A percentile compares a stretch with the other conserved stretches of the same genome.
Evolutionary conservation across 2,329 filamentous ascomycete species (phyloP).

Genomic region (Phoma sp.): DNA sequence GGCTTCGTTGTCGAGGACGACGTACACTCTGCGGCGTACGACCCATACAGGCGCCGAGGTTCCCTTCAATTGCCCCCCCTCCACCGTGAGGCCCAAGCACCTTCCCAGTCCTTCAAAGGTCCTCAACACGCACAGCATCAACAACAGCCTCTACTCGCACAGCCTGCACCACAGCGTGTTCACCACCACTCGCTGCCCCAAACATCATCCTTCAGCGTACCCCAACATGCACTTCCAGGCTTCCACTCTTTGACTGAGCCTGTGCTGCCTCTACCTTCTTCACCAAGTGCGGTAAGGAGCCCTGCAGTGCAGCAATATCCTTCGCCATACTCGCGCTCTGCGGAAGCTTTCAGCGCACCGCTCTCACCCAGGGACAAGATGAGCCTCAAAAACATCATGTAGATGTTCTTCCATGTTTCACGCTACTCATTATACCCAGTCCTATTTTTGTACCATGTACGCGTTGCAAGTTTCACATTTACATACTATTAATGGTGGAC

Average conservation of each 20-base stretch:
- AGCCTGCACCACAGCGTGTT: slow-evolving; percentile 38
- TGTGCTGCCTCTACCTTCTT: slow-evolving; percentile 32
- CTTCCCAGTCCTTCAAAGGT: slow-evolving; percentile 29
- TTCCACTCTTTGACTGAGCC: slow-evolving; percentile 44
- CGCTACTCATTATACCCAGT: slow-evolving; percentile 29
- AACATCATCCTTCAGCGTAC: slow-evolving; percentile 28
- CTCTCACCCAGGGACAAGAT: slow-evolving; percentile 44
- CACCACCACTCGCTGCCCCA: slow-evolving; percentile 43
- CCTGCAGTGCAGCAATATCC: slow-evolving; percentile 42
- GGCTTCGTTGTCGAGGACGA: slow-evolving; percentile 49
- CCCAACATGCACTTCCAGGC: slow-evolving; percentile 40
- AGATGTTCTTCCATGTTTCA: slow-evolving; percentile 33
- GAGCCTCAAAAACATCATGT: slow-evolving; percentile 45
- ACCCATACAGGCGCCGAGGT: slow-evolving; percentile 36
- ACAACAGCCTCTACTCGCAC: slow-evolving; percentile 40
- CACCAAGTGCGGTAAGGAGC: slow-evolving; percentile 30
- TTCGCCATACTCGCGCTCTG: slow-evolving; percentile 35
- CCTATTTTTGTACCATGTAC: slow-evolving; percentile 21
- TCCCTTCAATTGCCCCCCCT: slow-evolving; percentile 46
- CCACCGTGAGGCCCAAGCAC: slow-evolving; percentile 29
- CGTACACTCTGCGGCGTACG: slow-evolving; percentile 31
- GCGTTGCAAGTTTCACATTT: slow-evolving; percentile 16
- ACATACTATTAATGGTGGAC: slow-evolving; percentile 19
- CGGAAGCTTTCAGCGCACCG: slow-evolving; percentile 40
- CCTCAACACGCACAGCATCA: slow-evolving; percentile 28